These are phyloP conservation scores for Arachis stenosperma DNA, from an alignment of 306 rosid genomes.

Conservation along the genomic window DNA sequence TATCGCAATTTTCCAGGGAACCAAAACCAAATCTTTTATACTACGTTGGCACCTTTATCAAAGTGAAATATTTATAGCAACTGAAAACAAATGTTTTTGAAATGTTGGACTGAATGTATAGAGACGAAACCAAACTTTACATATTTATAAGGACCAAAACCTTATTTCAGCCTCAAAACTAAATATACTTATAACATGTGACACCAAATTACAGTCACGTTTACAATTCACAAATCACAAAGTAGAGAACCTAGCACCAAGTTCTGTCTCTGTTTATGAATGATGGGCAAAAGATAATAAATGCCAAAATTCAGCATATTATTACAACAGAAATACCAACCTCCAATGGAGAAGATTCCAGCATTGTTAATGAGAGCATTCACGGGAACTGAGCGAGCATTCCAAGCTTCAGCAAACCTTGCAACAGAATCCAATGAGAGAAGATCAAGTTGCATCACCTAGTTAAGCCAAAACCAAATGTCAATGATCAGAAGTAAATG, in stretches of 20 bases:
- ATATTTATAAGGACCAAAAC: too few species aligned
- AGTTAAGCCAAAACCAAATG: constrained; percentile 39
- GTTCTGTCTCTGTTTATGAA: constrained; percentile 16
- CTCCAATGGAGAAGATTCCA: constrained; percentile 96
- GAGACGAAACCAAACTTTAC: too few species aligned
- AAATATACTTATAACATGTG: constrained; percentile 4
- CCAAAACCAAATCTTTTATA: too few species aligned
- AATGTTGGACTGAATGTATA: too few species aligned
- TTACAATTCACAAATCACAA: background rate
- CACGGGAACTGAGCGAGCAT: constrained; percentile 84
- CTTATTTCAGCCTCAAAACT: background rate
- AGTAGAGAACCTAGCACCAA: background rate
- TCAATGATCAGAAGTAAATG: constrained; percentile 26
- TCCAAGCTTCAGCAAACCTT: constrained; percentile 81
- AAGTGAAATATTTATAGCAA: too few species aligned
- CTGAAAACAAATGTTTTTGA: too few species aligned
- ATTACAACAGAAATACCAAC: constrained; percentile 48
- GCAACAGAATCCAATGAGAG: constrained; percentile 93
- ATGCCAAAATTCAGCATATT: background rate
- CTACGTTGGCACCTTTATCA: too few species aligned
- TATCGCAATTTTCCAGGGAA: too few species aligned
- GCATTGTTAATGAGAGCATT: constrained; percentile 97
- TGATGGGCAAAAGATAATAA: constrained; percentile 16
- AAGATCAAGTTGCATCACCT: constrained; percentile 95
- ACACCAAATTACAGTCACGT: constrained; percentile 5